Evolutionary conservation across 164 flowering plant species (phyloP).

Genomic region (Nymphaea colorata): DNA sequence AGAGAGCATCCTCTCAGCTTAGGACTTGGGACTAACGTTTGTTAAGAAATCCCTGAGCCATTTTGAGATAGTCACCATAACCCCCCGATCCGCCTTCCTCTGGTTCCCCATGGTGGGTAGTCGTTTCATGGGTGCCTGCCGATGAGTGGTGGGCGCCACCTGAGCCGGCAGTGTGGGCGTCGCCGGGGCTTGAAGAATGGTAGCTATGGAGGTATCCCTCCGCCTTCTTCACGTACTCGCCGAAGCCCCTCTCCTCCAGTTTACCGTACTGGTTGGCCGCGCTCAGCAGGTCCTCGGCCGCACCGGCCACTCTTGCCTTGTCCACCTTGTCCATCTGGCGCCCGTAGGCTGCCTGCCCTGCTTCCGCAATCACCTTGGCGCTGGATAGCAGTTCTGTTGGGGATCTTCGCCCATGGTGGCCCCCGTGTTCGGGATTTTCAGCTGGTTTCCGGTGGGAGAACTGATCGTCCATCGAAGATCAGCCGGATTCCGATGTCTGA

Average conservation of each 20-base stretch:
- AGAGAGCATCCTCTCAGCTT: conserved; percentile 5
- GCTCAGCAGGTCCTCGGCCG: conserved; percentile 31
- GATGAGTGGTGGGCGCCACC: not conserved
- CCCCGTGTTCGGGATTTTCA: not conserved
- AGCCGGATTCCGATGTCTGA: not conserved
- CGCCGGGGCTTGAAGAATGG: conserved; percentile 1
- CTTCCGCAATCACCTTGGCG: conserved; percentile 44
- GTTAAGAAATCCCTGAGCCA: not conserved
- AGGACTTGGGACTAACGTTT: conserved; percentile 1
- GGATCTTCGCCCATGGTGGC: conserved; percentile 14
- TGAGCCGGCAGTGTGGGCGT: not conserved
- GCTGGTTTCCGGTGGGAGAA: not conserved
- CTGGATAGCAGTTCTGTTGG: conserved; percentile 29
- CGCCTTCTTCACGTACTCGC: conserved; percentile 34
- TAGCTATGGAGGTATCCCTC: conserved; percentile 38
- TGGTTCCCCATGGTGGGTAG: not conserved
- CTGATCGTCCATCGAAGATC: not conserved
- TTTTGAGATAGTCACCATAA: not conserved
- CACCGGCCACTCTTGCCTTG: conserved; percentile 33
- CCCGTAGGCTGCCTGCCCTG: conserved; percentile 19
- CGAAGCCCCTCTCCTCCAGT: conserved; percentile 23
- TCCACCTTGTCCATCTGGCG: conserved; percentile 21
- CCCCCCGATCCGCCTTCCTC: not conserved
- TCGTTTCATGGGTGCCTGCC: not conserved
- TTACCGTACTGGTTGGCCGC: conserved; percentile 40